Base-by-base conservation (phyloP, 2,329 filamentous ascomycete species). In the Bipolaris zeicola region DNA sequence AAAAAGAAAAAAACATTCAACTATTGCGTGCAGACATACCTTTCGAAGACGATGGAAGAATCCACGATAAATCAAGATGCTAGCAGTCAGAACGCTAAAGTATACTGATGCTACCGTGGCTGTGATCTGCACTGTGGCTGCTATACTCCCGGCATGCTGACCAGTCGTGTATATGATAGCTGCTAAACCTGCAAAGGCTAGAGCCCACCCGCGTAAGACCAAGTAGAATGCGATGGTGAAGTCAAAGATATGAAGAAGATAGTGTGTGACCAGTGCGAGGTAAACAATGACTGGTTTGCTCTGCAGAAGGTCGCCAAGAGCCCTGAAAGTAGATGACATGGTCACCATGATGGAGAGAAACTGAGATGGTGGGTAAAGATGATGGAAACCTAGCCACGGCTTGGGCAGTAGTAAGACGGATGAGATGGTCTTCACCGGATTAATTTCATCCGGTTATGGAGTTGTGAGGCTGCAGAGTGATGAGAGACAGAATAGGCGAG, bases 41-140 rank as follows among this genome's bases (percentile, higher is more conserved):
- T 66, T 69, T 46, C 63, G 68, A 10, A 79, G 65, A 3, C 73
- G 75, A 50, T 80, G 79, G 56, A 78, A 79, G 51, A 77, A 72
- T 2, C 69, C 52, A 14, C 79, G 71, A 62, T 81, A 77, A n/a
- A 76, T 51, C 6, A 69, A 22, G 16, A 79, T 77, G 56, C 77
- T 79, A 6, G 60, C 34, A 6, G 52, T 34, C 5, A 74, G 49
- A 5, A 65, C 60, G 16, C 43, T 57, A 22, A 72, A 66, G 42
- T 73, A 73, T 3, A 68, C 44, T 0, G 48, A 52, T 2, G 60
- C 64, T 31, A 60, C 51, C n/a, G 50, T 58, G 22, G 48, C 47
- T 7, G 63, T 46, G 14, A 55, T 37, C 38, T 50, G 49, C 1
- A 67, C 5, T 3, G 62, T 65, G 20, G 45, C 45, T 20, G 52